Evolutionary conservation across 2,329 filamentous ascomycete genomes (phyloP), one percentile per base, ranked within the genome.

Genomic region (Xylariaceae sp.): DNA sequence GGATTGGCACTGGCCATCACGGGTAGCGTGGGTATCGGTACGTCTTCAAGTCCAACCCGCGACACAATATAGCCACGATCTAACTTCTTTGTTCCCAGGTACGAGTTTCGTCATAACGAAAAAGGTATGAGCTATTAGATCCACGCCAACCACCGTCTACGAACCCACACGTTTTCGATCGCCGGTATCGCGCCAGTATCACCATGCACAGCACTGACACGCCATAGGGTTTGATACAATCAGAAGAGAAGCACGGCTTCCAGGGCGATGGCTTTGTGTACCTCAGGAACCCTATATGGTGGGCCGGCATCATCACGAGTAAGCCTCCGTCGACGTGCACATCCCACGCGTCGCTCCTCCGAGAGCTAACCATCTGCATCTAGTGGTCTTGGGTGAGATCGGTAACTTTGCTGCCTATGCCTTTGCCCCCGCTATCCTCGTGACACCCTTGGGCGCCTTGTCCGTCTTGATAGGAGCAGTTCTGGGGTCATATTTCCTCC

Each of bases 81-180:
- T 60, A 45, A 58, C 44, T 45, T 46, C 42, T 47, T 40, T 38
- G 36, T 51, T 39, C 40, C 39, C 61, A 94, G 90, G 90, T 66
- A 90, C 89, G 45, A 96, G 91, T 80, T 99, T 99, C 71, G 92
- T 99, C 60, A 96, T 99, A 64, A 99, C 95, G 42, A 99, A 99
- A 75, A 97, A 96, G 81, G 89, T 94, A 74, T 69, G 72, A 67
- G 52, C 44, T 15, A 46, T 45, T 38, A 42, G 39, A 35, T n/a
- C 35, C 47, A 32, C 39, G 44, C 51, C 30, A 47, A 38, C 36
- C 22, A 44, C 40, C 49, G 32, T 38, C 17, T 39, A 12, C 31
- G 17, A 27, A 35, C 18, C 33, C 4, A 7, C 22, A 18, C 17
- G 38, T 31, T 44, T 30, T 11, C 19, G 31, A 44, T 35, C 11